Percentiles rank a stretch among this genome's conserved stretches.
These are phyloP conservation scores for Boechera stricta DNA, from an alignment of 345 rosid genomes.

Conservation along the genomic window DNA sequence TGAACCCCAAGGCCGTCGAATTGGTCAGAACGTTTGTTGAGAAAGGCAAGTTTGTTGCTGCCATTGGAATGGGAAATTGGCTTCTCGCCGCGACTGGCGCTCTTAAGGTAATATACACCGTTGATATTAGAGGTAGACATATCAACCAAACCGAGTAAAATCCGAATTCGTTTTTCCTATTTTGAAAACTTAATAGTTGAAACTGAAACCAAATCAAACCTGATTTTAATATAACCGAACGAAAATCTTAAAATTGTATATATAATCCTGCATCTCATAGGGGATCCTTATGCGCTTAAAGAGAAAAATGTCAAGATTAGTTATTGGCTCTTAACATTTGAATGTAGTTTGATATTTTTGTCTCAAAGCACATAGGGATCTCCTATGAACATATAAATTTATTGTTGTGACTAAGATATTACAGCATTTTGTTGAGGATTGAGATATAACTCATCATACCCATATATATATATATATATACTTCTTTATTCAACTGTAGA, in stretches of 20 bases:
- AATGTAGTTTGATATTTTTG: not conserved
- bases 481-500: no score
- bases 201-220: no score
- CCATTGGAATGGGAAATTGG: constrained; percentile 59
- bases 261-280: not conserved
- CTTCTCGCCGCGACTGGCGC: constrained; percentile 51
- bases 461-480: no score
- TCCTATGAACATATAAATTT: no score
- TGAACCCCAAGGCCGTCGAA: constrained; percentile 49
- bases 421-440: not conserved
- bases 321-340: not conserved
- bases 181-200: no score
- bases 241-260: no score
- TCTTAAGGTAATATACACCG: constrained; percentile 48
- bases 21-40: constrained; percentile 49
- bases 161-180: no score
- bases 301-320: not conserved
- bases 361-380: not conserved
- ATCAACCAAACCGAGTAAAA: not conserved
- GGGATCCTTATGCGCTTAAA: not conserved
- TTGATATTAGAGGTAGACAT: not conserved
- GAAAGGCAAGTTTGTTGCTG: constrained; percentile 52
- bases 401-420: not conserved
- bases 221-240: no score
- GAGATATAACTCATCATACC: not conserved